phyloP scores from a whole-genome alignment of 2,329 filamentous ascomycete genomes.

The Gyromitra esculenta region DNA sequence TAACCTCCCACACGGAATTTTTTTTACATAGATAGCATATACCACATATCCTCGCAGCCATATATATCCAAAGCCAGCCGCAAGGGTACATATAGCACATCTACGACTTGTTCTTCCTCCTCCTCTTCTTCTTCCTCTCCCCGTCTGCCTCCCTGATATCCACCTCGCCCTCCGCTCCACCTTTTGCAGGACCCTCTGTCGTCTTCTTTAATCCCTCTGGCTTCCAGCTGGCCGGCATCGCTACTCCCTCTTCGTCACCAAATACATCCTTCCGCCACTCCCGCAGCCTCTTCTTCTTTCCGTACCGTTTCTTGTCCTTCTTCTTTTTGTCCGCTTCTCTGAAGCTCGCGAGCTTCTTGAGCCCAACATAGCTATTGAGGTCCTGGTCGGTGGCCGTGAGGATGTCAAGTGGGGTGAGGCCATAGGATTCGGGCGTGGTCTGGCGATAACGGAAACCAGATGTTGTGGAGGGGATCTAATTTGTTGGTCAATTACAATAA shows the following conservation, averaged over 20 bases:
- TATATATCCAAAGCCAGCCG: not conserved
- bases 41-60: not conserved
- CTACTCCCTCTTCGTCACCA: constrained; percentile 67
- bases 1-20: not conserved
- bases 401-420: constrained; percentile 88
- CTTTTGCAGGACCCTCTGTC: constrained; percentile 49
- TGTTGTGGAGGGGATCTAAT: constrained; percentile 60
- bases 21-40: not conserved
- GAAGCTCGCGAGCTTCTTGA: constrained; percentile 95
- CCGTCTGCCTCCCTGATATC: constrained; percentile 59
- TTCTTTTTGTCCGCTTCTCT: constrained; percentile 88
- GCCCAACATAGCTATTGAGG: constrained; percentile 87
- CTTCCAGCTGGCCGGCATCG: constrained; percentile 47
- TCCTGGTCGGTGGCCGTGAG: constrained; percentile 85
- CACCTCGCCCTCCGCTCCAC: constrained; percentile 54
- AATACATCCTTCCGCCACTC: constrained; percentile 82
- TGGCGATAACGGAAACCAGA: constrained; percentile 87
- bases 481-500: not conserved
- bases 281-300: constrained; percentile 89
- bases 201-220: constrained; percentile 50
- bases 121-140: constrained; percentile 58
- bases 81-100: not conserved
- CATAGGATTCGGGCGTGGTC: constrained; percentile 88
- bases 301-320: constrained; percentile 84
- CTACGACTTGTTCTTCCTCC: constrained; percentile 59